Evolutionary conservation across 1,284 basidiomycete species (phyloP).

Genomic region (Ceratobasidium sp.): DNA sequence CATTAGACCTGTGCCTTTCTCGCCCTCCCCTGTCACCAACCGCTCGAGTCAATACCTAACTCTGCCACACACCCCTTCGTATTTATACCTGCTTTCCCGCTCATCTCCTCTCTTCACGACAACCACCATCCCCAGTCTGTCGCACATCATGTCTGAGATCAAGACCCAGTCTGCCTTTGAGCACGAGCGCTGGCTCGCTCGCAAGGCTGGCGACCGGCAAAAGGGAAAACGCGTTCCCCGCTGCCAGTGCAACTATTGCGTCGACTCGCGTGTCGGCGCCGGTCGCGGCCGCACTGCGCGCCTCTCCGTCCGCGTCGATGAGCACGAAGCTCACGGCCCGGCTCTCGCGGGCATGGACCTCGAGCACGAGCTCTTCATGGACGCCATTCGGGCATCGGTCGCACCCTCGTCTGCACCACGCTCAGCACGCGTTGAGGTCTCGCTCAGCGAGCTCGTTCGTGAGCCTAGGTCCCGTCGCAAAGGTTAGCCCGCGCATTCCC

Average conservation of each 20-base stretch:
- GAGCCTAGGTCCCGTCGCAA: conserved; percentile 33
- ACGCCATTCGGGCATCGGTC: conserved; percentile 13
- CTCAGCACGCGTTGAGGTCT: not conserved
- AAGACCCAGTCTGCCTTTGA: conserved; percentile 36
- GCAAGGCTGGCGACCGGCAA: conserved; percentile 31
- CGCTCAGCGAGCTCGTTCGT: conserved; percentile 28
- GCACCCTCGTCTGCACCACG: not conserved
- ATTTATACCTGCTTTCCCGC: conserved; percentile 18
- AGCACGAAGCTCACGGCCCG: conserved; percentile 13
- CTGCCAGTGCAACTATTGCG: conserved; percentile 22
- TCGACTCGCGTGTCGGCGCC: conserved; percentile 13
- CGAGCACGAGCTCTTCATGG: conserved; percentile 27
- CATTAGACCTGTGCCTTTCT: conserved; percentile 15
- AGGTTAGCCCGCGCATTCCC: conserved; percentile 27
- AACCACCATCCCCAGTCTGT: conserved; percentile 15
- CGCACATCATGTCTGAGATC: conserved; percentile 18
- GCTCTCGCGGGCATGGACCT: conserved; percentile 6
- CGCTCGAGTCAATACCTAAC: conserved; percentile 35
- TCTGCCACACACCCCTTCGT: conserved; percentile 9
- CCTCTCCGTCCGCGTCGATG: conserved; percentile 22
- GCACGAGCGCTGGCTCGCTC: conserved; percentile 37
- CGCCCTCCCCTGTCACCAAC: not conserved
- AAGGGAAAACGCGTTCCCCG: conserved; percentile 39
- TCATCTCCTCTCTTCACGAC: conserved; percentile 32
- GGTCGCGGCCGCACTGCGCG: conserved; percentile 32